Evolutionary conservation across 2,329 filamentous ascomycete genomes (phyloP), one percentile per base, ranked within the genome.

Genomic region (Fusarium compactum): DNA sequence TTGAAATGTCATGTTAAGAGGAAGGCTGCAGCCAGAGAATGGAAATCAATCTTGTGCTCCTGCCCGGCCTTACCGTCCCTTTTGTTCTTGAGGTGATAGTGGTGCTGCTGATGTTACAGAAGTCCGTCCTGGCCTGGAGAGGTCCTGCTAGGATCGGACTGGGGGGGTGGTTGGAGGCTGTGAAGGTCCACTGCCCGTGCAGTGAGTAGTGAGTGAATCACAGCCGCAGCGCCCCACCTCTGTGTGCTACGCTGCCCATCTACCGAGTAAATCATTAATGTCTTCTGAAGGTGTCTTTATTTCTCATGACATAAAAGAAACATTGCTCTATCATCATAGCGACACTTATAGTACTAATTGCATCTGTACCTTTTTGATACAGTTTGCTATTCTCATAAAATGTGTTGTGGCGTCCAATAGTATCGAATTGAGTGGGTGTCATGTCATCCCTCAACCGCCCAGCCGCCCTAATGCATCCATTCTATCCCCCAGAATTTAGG

Each of bases 181-280:
- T 66, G 70, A 69, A 46, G 41, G 48, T 63, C 69, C 65, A 71
- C 72, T 71, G 41, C 53, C 53, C 32, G 46, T 52, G 71, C 51
- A 70, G 70, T 71, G n/a, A n/a, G n/a, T n/a, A n/a, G n/a, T n/a
- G n/a, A n/a, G n/a, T n/a, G 67, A 65, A 72, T 73, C 73, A 75
- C 73, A 73, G 73, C 73, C 71, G 71, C 67, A 71, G 61, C 34
- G 51, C 41, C 61, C 62, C 66, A 54, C 22, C 4, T 20, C 52
- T 41, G 41, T 27, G 43, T 56, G 71, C 60, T 70, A 62, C 62
- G 29, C 18, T 22, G 52, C 29, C 22, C 34, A 29, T 51, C 47
- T 53, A 53, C 50, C 22, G 47, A 20, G 30, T 53, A 53, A 53
- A 53, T 43, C 22, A 18, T 27, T 41, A n/a, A n/a, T n/a, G 18